phyloP scores from a whole-genome alignment of 768 basidiomycete species.

The Phanerodontia chrysosporium region DNA sequence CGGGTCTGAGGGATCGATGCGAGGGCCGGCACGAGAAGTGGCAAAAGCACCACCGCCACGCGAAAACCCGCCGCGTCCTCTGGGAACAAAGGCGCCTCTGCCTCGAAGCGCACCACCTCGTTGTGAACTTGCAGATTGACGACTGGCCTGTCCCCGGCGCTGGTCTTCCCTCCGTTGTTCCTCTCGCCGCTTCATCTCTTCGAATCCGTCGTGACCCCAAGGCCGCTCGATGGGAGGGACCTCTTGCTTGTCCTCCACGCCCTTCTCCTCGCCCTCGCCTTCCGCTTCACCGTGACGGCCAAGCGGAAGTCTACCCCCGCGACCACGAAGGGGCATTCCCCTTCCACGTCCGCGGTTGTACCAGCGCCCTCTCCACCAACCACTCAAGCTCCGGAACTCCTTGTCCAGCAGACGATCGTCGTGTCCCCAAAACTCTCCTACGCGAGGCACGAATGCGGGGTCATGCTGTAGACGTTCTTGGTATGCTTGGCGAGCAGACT shows the following conservation, averaged over 20 bases:
- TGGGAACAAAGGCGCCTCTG: slow-evolving; percentile 41
- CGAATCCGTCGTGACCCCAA: slow-evolving; percentile 87
- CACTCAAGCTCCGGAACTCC: slow-evolving; percentile 74
- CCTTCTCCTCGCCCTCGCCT: slow-evolving; percentile 14
- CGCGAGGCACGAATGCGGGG: slow-evolving; percentile 85
- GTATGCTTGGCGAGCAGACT: slow-evolving; percentile 80
- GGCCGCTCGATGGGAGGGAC: slow-evolving; percentile 60
- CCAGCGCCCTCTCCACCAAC: slow-evolving; percentile 85
- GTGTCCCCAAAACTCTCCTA: slow-evolving; percentile 93
- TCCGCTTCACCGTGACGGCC: slow-evolving; percentile 4
- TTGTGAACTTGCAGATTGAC: slow-evolving; percentile 20
- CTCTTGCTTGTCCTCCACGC: slow-evolving; percentile 15
- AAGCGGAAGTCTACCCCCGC: slow-evolving; percentile 42
- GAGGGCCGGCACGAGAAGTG: slow-evolving; percentile 9
- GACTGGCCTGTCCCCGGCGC: slow-evolving; percentile 34
- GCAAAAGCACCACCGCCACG: slow-evolving; percentile 39
- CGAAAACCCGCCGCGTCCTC: slow-evolving; percentile 38
- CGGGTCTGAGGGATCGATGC: slow-evolving; percentile 22
- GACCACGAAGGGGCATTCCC: slow-evolving; percentile 44
- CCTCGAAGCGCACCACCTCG: slow-evolving; percentile 40
- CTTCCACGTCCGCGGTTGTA: slow-evolving; percentile 64
- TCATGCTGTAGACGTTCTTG: slow-evolving; percentile 77
- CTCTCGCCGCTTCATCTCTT: slow-evolving; percentile 78
- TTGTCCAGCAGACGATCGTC: slow-evolving; percentile 87
- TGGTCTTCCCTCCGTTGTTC: slow-evolving; percentile 40